Evolutionary conservation across 225 moss, liverwort and hornwort genomes (phyloP), one percentile per base, ranked within the genome.

Genomic region (Ulota crispa): DNA sequence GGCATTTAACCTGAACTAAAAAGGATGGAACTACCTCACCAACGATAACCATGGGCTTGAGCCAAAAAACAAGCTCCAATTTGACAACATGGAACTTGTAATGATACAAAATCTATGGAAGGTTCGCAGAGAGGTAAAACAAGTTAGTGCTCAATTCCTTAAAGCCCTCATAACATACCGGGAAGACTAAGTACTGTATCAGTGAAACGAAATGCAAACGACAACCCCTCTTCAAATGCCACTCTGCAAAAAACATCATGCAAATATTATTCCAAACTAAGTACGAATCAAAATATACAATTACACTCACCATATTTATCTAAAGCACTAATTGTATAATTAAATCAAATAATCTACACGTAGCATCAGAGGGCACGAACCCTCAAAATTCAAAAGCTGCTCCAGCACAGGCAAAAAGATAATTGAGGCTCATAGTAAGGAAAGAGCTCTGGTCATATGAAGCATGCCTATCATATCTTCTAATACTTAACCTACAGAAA

Each of bases 141-240:
- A 61, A 85, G 21, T 34, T 24, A 23, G 4, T 8, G 7, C 20
- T 30, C 24, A 9, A n/a, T 53, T 56, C 21, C 32, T 26, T 11
- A 73, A 74, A 79, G 37, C 43, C 55, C 11, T 64, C 36, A 34
- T 16, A 55, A 68, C 84, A 42, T 91, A 95, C 98, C 95, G 86
- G 94, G 93, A 68, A 92, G 81, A 53, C 93, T 92, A 45, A 99
- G 90, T 64, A 99, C 90, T 70, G 98, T 99, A 70, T 99, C 98
- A 36, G 98, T 99, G 81, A 99, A 99, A 30, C 98, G 93, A 65
- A 99, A 99, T 67, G 98, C 98, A 82, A 99, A 99, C 53, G 98
- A 95, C 76, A 99, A 83, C 31, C 95, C 98, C 86, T 99, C 98
- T 84, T 99, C 98, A 50, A 86, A 83, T 86, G 88, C 93, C 85